Evolutionary conservation across 2,329 filamentous ascomycete genomes (phyloP), one percentile per base, ranked within the genome.

Genomic region (Aotearoamyces nothofagi): DNA sequence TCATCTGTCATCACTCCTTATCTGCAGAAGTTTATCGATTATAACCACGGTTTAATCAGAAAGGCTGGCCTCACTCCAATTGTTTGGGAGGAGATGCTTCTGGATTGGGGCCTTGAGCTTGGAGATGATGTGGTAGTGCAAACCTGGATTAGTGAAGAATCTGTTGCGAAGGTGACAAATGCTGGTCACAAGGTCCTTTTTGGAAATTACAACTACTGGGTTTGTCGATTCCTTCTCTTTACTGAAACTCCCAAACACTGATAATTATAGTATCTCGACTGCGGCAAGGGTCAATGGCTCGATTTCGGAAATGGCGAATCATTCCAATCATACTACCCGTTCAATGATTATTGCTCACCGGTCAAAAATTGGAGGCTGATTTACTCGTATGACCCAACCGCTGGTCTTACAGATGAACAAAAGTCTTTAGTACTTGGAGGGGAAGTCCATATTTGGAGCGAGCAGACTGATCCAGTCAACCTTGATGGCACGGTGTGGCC

Each of bases 241-340:
- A n/a, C n/a, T n/a, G n/a, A n/a, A n/a, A n/a, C n/a, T n/a, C n/a
- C n/a, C n/a, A n/a, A n/a, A n/a, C n/a, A n/a, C n/a, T n/a, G n/a
- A n/a, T n/a, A n/a, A n/a, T n/a, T n/a, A n/a, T n/a, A 79, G 74
- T 86, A 86, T 45, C 73, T 90, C 29, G 81, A 90, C 55, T 92
- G 82, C 47, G 81, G 82, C 16, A 66, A 77, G 38, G 82, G 82
- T 22, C 67, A 79, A 43, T 90, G 78, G 76, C 59, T 87, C 38
- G 74, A 80, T 57, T 79, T 78, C 43, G 57, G 57, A 32, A 69
- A 70, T 27, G 71, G 66, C 12, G 53, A 52, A 2, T 53, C 62
- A 10, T 65, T 64, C 38, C 39, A 58, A 11, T 37, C 43, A 2
- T 68, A 57, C 53, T 82, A 66, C 48, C 81, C 81, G 0, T 92